These are phyloP conservation scores for Mallotus repandus DNA, from an alignment of 441 rosid genomes.

Conservation along the genomic window DNA sequence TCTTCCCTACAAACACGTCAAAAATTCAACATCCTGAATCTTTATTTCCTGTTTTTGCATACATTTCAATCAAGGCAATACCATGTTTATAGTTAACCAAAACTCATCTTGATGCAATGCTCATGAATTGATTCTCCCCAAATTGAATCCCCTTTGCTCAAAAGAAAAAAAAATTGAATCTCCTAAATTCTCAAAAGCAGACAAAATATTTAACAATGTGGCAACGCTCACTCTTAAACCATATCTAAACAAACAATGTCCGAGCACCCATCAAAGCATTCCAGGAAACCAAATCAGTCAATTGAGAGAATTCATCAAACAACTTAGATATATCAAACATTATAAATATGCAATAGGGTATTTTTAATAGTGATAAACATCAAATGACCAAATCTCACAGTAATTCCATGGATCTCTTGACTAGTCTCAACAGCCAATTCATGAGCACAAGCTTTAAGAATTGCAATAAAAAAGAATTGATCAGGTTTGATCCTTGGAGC, in stretches of 20 bases:
- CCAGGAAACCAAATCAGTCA: slow-evolving; percentile 53
- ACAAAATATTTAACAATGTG: slow-evolving; percentile 43
- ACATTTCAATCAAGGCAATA: slow-evolving; percentile 56
- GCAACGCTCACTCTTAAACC: slow-evolving; percentile 25
- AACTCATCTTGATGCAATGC: slow-evolving; percentile 46
- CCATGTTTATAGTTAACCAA: slow-evolving; percentile 35
- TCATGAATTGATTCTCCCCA: slow-evolving; percentile 47
- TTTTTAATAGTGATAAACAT: slow-evolving; percentile 21
- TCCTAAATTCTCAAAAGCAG: slow-evolving; percentile 40
- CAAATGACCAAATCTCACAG: slow-evolving; percentile 46
- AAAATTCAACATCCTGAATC: slow-evolving; percentile 45
- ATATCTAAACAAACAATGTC: slow-evolving; percentile 27
- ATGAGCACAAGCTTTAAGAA: slow-evolving; percentile 52
- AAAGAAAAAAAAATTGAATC: slow-evolving; percentile 21
- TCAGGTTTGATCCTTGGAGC: slow-evolving; percentile 42
- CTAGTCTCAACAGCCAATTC: slow-evolving; percentile 31
- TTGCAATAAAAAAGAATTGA: slow-evolving; percentile 56
- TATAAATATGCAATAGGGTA: slow-evolving; percentile 29
- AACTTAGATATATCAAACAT: slow-evolving; percentile 19
- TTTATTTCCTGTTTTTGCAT: slow-evolving; percentile 42
- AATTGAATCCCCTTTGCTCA: neutral
- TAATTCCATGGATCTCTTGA: slow-evolving; percentile 51
- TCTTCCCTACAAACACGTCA: slow-evolving; percentile 37
- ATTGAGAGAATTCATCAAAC: slow-evolving; percentile 23
- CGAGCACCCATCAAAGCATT: slow-evolving; percentile 49